Conservation (phyloP, 441 rosid species). For the Jatropha multifida region DNA sequence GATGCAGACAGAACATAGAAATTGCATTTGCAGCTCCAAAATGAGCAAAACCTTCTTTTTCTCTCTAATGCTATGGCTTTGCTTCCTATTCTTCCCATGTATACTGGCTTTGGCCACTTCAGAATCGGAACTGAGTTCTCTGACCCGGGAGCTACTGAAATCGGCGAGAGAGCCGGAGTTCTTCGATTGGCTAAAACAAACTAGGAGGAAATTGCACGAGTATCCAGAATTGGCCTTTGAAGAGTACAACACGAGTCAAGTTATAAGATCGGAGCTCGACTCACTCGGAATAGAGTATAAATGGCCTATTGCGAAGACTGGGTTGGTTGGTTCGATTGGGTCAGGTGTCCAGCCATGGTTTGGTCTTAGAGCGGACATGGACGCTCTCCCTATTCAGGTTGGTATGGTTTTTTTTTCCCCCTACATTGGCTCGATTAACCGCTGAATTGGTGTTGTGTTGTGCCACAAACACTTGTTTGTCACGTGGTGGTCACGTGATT, state of each 20-base stretch:
- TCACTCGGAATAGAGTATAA: conserved; percentile 52
- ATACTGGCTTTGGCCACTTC: neutral
- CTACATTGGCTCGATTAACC: no score
- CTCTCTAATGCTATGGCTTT: neutral
- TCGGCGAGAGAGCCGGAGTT: conserved; percentile 44
- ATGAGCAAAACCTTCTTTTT: neutral
- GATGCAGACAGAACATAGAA: no score
- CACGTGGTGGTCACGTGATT: neutral
- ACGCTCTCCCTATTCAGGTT: conserved; percentile 82
- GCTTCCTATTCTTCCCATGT: neutral
- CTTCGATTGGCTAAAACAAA: conserved; percentile 41
- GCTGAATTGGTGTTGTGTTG: no score
- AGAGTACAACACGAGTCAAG: conserved; percentile 59
- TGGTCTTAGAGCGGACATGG: conserved; percentile 89
- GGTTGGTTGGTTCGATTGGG: conserved; percentile 66
- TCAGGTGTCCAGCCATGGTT: conserved; percentile 60
- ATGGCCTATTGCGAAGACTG: conserved; percentile 76
- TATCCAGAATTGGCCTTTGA: conserved; percentile 57
- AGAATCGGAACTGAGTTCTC: conserved; percentile 5
- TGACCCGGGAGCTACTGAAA: conserved; percentile 24
- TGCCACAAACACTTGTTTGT: neutral
- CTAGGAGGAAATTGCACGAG: conserved; percentile 48
- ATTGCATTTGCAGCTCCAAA: neutral
- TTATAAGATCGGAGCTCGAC: conserved; percentile 61
- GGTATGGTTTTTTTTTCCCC: neutral